These are phyloP conservation scores for Aspergillus vadensis DNA, from an alignment of 2,329 filamentous ascomycete genomes.

Conservation along the genomic window DNA sequence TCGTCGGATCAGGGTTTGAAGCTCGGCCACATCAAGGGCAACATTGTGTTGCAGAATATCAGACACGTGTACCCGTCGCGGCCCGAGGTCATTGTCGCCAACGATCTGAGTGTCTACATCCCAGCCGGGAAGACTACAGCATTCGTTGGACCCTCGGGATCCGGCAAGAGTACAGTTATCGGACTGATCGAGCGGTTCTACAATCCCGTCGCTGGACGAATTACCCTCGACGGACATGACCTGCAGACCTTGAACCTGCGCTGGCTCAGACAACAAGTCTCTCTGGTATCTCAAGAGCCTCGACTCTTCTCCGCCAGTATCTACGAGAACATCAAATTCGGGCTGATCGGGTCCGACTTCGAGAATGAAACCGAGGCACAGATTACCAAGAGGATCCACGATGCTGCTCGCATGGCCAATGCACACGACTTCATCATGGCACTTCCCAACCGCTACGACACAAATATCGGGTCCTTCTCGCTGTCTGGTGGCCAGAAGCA, in stretches of 20 bases:
- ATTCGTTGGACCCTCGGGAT: constrained; percentile 60
- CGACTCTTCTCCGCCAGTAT: constrained; percentile 81
- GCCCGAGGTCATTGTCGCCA: constrained; percentile 46
- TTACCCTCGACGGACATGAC: constrained; percentile 70
- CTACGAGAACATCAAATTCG: constrained; percentile 70
- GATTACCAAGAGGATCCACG: constrained; percentile 17
- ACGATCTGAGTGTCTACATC: constrained; percentile 47
- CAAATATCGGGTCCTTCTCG: constrained; percentile 17
- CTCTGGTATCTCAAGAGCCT: constrained; percentile 83
- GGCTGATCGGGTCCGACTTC: constrained; percentile 64
- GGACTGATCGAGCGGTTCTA: constrained; percentile 61
- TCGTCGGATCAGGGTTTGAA: constrained; percentile 28
- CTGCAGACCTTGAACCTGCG: constrained; percentile 70
- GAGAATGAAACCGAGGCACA: constrained; percentile 64
- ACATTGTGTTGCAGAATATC: constrained; percentile 47
- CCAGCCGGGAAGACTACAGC: constrained; percentile 56
- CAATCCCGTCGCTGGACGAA: constrained; percentile 53
- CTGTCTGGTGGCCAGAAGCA: constrained; percentile 61
- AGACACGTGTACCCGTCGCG: constrained; percentile 51
- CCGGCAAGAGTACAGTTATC: constrained; percentile 43
- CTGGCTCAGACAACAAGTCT: constrained; percentile 62
- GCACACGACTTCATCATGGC: constrained; percentile 77
- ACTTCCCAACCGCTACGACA: constrained; percentile 62
- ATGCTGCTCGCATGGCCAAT: constrained; percentile 43
- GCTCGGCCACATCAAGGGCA: constrained; percentile 29